A percentile compares a stretch with the other conserved stretches of the same genome.
Conservation (phyloP, 1,284 basidiomycete genomes). For the Apiotrichum gamsii region DNA sequence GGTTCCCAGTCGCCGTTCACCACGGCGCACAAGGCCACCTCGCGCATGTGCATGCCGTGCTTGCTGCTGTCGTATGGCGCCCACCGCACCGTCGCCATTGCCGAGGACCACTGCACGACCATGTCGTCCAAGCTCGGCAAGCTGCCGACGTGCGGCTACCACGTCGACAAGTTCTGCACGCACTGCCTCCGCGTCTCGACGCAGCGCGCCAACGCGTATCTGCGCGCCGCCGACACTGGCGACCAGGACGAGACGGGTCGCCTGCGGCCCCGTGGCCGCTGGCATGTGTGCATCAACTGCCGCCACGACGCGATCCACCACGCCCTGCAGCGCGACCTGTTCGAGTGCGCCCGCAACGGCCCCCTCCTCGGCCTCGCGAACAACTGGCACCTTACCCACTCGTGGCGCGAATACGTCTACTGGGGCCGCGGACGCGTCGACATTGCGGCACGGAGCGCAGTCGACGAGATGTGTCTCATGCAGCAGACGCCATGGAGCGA, state of each 20-base stretch:
- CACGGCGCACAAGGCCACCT: background rate
- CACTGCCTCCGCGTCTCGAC: slow-evolving; percentile 14
- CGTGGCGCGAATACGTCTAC: slow-evolving; percentile 12
- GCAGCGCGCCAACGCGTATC: slow-evolving; percentile 1
- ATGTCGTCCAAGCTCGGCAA: slow-evolving; percentile 12
- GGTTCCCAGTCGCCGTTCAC: background rate
- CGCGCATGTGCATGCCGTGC: slow-evolving; percentile 12
- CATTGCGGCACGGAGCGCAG: slow-evolving; percentile 8
- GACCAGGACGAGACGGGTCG: slow-evolving; percentile 14
- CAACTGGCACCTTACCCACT: background rate
- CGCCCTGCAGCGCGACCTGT: slow-evolving; percentile 7
- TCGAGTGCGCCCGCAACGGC: slow-evolving; percentile 15
- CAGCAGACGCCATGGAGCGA: slow-evolving; percentile 26
- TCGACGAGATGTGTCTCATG: slow-evolving; percentile 25
- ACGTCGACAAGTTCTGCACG: slow-evolving; percentile 18
- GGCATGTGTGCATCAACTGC: slow-evolving; percentile 16
- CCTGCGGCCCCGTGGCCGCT: background rate
- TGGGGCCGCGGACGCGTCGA: slow-evolving; percentile 6
- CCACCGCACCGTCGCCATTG: background rate
- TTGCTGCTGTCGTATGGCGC: background rate
- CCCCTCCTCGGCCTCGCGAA: slow-evolving; percentile 6
- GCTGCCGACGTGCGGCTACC: slow-evolving; percentile 21
- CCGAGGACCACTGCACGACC: slow-evolving; percentile 8
- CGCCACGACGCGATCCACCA: slow-evolving; percentile 9
- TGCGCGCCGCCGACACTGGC: background rate